phyloP scores from a whole-genome alignment of 176 grass and related monocot genomes.

The Oryza nivara region DNA sequence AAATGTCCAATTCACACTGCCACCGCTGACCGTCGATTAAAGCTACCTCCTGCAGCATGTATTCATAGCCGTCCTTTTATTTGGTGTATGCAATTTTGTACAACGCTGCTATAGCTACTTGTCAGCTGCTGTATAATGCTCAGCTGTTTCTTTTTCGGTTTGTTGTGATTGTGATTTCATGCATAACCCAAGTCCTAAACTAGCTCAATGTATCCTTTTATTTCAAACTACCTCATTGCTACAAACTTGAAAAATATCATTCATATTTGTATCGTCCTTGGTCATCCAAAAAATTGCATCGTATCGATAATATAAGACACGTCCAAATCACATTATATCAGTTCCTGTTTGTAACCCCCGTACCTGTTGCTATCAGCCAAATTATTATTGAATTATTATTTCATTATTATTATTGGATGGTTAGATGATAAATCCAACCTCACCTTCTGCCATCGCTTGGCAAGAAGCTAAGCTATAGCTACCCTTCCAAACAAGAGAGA shows the following conservation, averaged over 20 bases:
- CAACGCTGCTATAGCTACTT: neutral
- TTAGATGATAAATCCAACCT: slow-evolving; percentile 18
- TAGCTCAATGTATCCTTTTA: neutral
- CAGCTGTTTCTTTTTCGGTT: too few species aligned
- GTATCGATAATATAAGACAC: neutral
- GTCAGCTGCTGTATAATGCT: too few species aligned
- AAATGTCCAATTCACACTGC: neutral
- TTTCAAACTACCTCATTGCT: neutral
- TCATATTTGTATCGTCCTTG: neutral
- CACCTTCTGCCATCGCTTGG: neutral
- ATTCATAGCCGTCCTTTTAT: neutral
- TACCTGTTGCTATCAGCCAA: neutral
- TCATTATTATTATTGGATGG: neutral
- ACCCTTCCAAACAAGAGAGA: neutral
- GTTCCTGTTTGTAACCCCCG: neutral
- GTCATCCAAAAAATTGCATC: neutral
- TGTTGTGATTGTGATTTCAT: slow-evolving; percentile 15
- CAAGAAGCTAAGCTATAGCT: neutral
- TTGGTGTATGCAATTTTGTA: neutral
- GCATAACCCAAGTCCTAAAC: too few species aligned
- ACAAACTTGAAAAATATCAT: slow-evolving; percentile 3
- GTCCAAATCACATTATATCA: neutral
- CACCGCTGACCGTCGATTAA: neutral
- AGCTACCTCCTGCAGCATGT: neutral
- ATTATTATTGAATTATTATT: slow-evolving; percentile 10